Conservation (phyloP, 768 basidiomycete genomes). For the Psilocybe tampanensis region DNA sequence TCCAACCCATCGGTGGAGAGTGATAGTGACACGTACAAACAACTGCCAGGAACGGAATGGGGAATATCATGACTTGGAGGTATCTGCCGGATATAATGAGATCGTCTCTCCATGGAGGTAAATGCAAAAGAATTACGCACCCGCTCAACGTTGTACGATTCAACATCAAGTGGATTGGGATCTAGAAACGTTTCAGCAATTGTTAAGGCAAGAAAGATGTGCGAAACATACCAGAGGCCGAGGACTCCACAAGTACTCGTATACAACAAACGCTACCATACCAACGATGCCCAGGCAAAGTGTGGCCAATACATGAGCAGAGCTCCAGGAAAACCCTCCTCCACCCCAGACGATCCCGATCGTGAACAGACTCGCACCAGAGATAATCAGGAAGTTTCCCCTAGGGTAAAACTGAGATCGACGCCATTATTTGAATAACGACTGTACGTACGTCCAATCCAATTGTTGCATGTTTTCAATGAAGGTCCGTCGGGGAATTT, state of each 20-base stretch:
- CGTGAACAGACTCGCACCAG: slow-evolving; percentile 33
- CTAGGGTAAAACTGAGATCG: slow-evolving; percentile 21
- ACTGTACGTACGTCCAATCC: slow-evolving; percentile 43
- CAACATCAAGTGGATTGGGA: slow-evolving; percentile 16
- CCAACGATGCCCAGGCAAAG: slow-evolving; percentile 43
- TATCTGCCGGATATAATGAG: neutral
- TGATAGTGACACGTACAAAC: neutral
- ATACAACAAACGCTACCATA: slow-evolving; percentile 37
- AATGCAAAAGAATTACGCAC: neutral
- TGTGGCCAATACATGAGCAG: slow-evolving; percentile 40
- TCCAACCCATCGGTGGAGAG: too few species aligned
- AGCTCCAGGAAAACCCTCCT: slow-evolving; percentile 42
- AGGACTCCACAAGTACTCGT: slow-evolving; percentile 30
- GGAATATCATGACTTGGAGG: neutral
- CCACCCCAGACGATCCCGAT: slow-evolving; percentile 55
- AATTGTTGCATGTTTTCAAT: slow-evolving; percentile 37
- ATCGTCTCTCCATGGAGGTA: neutral
- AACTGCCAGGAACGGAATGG: neutral
- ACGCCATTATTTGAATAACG: neutral
- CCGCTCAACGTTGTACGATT: neutral
- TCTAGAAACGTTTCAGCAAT: neutral
- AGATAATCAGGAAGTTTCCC: slow-evolving; percentile 44
- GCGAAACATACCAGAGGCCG: slow-evolving; percentile 14
- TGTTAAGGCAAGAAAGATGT: too few species aligned
- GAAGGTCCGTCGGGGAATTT: slow-evolving; percentile 33